Conservation (phyloP, 2,329 filamentous ascomycete genomes). For the Colletotrichum spinosum region DNA sequence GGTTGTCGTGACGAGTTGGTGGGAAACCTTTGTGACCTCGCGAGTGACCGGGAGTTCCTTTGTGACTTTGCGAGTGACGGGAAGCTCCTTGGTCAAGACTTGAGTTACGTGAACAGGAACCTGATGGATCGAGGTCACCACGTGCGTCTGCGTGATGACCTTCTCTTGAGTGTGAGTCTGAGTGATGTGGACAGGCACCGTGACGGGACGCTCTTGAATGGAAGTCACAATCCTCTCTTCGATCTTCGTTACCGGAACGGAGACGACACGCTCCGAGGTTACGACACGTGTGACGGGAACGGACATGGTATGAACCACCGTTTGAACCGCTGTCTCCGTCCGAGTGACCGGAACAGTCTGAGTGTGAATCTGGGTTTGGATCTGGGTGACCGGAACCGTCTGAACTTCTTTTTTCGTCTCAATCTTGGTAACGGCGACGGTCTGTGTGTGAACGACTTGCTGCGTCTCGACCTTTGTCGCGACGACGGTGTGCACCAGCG, state of each 20-base stretch:
- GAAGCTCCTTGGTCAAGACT: slow-evolving; percentile 7
- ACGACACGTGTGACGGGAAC: slow-evolving; percentile 24
- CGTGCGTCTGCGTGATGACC: slow-evolving; percentile 10
- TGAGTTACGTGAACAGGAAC: slow-evolving; percentile 13
- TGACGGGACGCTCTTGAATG: slow-evolving; percentile 11
- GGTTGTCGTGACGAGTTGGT: slow-evolving; percentile 7
- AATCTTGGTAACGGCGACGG: slow-evolving; percentile 5
- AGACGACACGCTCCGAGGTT: slow-evolving; percentile 14
- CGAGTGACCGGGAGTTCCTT: slow-evolving; percentile 8
- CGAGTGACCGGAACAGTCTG: slow-evolving; percentile 18
- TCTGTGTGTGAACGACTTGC: slow-evolving; percentile 16
- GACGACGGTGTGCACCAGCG: slow-evolving; percentile 20
- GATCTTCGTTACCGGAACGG: slow-evolving; percentile 7
- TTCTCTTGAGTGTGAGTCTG: slow-evolving; percentile 15
- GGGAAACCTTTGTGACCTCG: slow-evolving; percentile 11
- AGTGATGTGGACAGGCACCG: slow-evolving; percentile 13
- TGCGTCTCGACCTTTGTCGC: slow-evolving; percentile 18
- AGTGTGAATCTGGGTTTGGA: slow-evolving; percentile 1
- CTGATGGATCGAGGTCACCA: slow-evolving; percentile 17
- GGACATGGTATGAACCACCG: slow-evolving; percentile 18
- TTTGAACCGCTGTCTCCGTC: slow-evolving; percentile 12
- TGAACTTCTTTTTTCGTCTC: slow-evolving; percentile 13
- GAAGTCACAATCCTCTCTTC: slow-evolving; percentile 14
- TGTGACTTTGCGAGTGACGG: slow-evolving; percentile 9
- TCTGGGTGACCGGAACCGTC: slow-evolving; percentile 22